Evolutionary conservation across 2,329 filamentous ascomycete genomes (phyloP), one percentile per base, ranked within the genome.

Genomic region (Penicillium decumbens): DNA sequence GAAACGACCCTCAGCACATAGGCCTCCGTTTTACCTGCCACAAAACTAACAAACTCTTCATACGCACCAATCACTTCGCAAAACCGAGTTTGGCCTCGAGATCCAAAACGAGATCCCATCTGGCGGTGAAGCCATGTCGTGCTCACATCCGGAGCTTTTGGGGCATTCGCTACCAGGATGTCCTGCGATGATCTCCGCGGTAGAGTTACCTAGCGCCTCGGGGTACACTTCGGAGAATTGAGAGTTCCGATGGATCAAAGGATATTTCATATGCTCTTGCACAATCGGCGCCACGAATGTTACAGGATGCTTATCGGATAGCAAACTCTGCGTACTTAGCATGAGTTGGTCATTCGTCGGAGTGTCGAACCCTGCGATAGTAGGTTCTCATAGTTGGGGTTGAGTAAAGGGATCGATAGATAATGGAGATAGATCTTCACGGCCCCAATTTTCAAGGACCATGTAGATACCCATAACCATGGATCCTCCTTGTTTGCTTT

Each of bases 81-180:
- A 27, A 25, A 44, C 33, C 20, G 25, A 32, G 18, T 20, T 53
- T 20, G 43, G 33, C 39, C 25, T 47, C 30, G 27, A 49, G 47
- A 57, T 57, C 47, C 38, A 32, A 18, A 41, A 54, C 47, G 33
- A 27, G 39, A 35, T 40, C 41, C 24, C 56, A 61, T 59, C 41
- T 61, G 58, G 59, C 59, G 59, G 59, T 61, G 59, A 28, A 57
- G 53, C 47, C 52, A 23, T 52, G 51, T 46, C 45, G 44, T 56
- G 41, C 38, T 49, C 40, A 46, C 30, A 43, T 37, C 45, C 43
- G 47, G 42, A 49, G 49, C 24, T 15, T 45, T 50, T 48, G 13
- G 8, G 27, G 30, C 29, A 28, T 29, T 29, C 37, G 30, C 47
- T 35, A 12, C 41, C 41, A 41, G 15, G 23, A 41, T 41, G 7